Evolutionary conservation across 2,329 filamentous ascomycete genomes (phyloP), one percentile per base, ranked within the genome.

Genomic region (Monosporascus sp.): DNA sequence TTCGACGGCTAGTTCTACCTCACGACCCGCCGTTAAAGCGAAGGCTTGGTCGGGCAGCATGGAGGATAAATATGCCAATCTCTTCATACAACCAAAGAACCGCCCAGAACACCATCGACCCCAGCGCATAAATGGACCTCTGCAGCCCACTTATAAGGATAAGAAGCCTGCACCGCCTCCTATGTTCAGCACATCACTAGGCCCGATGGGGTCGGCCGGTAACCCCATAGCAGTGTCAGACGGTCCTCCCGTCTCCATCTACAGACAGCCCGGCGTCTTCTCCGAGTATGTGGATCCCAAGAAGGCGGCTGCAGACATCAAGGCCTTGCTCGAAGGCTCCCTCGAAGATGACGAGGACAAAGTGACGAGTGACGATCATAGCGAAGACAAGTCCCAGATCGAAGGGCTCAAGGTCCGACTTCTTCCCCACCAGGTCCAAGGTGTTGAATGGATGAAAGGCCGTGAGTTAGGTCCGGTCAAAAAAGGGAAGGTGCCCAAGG

Each of bases 381-480:
- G 70, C 0, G 69, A 73, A 47, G 67, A 72, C 57, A 62, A 85
- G 86, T 65, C 86, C 79, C 49, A 81, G 74, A 56, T 97, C 0
- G 86, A 91, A 51, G 94, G 93, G 1, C 80, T 99, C 56, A 88
- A 87, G 52, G 90, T 97, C 55, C 92, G 88, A 64, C 79, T 99
- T 2, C 79, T 99, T 0, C 93, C 92, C 5, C 94, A 99, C 72
- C 94, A 99, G 71, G 85, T 97, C 15, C 90, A 96, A 52, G 94
- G 94, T 62, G 87, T 97, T 1, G 83, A 87, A 53, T 99, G 94
- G 93, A 96, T 99, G 90, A 87, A 82, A 52, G 89, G 92, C 54
- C 90, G 95, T 64, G 94, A 99, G 72, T 85, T 90, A 11, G 92
- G 93, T 2, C 85, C 85, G 18, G 85, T 89, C 56, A 96, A 94